These are phyloP conservation scores for Bombardia bombarda DNA, from an alignment of 495 filamentous ascomycete genomes.

Conservation along the genomic window DNA sequence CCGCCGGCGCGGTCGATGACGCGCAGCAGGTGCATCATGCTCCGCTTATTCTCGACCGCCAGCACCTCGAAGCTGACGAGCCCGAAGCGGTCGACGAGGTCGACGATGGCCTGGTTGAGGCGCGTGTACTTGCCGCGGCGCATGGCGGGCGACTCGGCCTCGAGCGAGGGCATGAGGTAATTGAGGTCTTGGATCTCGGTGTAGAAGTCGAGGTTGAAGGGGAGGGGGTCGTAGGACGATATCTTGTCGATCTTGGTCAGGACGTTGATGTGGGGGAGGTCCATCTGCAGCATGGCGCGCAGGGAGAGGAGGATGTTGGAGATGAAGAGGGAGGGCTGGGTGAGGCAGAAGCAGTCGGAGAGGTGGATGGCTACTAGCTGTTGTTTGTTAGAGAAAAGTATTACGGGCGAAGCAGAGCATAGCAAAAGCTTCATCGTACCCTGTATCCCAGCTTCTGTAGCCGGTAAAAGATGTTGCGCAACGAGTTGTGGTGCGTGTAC, in stretches of 20 bases:
- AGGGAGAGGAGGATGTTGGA: constrained; percentile 87
- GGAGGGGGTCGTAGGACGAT: constrained; percentile 62
- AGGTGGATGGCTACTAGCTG: constrained; percentile 88
- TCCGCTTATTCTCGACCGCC: constrained; percentile 90
- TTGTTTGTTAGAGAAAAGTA: neutral
- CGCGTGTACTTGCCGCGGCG: constrained; percentile 66
- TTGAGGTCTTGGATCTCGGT: constrained; percentile 93
- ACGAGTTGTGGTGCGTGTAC: constrained; percentile 84
- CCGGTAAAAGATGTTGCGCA: constrained; percentile 83
- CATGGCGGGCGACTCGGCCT: constrained; percentile 46
- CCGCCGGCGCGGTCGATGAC: constrained; percentile 86
- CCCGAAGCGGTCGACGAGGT: constrained; percentile 79
- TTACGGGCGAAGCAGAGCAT: too few relatives aligned
- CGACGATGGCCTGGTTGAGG: constrained; percentile 77
- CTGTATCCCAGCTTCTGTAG: constrained; percentile 89
- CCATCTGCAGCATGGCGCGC: constrained; percentile 95
- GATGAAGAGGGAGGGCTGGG: constrained; percentile 86
- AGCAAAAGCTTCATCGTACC: constrained; percentile 44
- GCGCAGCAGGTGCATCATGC: constrained; percentile 84
- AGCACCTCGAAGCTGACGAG: constrained; percentile 88
- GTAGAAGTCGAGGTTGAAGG: constrained; percentile 93
- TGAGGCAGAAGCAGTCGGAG: constrained; percentile 84
- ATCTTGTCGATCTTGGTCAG: constrained; percentile 96
- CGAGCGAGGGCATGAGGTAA: constrained; percentile 73
- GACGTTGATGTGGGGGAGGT: constrained; percentile 90